Conservation (phyloP, 2,329 filamentous ascomycete genomes). For the Fragosphaeria purpurea region DNA sequence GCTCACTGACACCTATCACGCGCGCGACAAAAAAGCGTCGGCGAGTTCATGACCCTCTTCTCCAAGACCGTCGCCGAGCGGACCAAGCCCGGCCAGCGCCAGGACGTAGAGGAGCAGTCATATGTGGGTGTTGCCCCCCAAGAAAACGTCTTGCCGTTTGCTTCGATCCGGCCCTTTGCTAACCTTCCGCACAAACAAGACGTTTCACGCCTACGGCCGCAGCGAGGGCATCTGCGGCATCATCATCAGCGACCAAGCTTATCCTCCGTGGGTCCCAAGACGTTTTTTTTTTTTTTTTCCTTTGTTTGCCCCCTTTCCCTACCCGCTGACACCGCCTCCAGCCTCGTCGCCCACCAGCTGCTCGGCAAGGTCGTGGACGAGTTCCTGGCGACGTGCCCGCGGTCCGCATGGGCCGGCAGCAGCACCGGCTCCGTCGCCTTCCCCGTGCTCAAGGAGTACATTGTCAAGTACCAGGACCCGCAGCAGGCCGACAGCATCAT, state of each 20-base stretch:
- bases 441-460: constrained; percentile 70
- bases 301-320: no score
- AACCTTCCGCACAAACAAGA: constrained; percentile 1
- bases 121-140: constrained; percentile 3
- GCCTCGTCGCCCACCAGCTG: constrained; percentile 72
- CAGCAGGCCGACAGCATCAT: constrained; percentile 80
- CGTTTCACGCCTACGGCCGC: constrained; percentile 62
- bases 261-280: constrained; percentile 38
- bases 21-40: constrained; percentile 13
- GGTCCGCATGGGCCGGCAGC: constrained; percentile 52
- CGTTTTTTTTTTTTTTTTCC: no score
- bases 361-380: constrained; percentile 82
- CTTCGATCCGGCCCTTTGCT: no score
- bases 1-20: no score
- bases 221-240: constrained; percentile 66
- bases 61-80: constrained; percentile 73
- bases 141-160: no score
- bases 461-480: constrained; percentile 70
- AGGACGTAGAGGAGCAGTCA: constrained; percentile 76
- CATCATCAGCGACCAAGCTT: constrained; percentile 67
- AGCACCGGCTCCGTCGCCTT: constrained; percentile 44
- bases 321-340: not conserved
- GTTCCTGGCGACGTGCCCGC: constrained; percentile 62
- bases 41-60: constrained; percentile 61
- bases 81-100: constrained; percentile 66